These are phyloP conservation scores for Megacollybia platyphylla DNA, from an alignment of 1,284 basidiomycete genomes.

Conservation along the genomic window DNA sequence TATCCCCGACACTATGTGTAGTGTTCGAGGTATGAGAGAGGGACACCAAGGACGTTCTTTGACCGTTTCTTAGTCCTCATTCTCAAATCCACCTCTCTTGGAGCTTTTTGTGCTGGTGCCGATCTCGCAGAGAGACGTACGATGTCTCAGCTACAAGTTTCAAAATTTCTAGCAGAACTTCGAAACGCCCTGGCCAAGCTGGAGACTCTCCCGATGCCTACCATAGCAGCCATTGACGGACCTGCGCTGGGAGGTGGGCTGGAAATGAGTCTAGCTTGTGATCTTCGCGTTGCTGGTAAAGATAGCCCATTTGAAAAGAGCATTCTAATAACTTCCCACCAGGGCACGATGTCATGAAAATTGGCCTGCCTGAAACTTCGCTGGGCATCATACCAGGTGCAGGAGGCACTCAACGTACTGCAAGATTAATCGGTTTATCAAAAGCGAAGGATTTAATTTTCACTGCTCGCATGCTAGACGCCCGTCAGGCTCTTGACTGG, in stretches of 20 bases:
- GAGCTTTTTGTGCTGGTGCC: conserved; percentile 89
- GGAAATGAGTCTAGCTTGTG: conserved; percentile 80
- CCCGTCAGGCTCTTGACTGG: conserved; percentile 60
- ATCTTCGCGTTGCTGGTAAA: conserved; percentile 75
- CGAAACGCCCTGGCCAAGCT: conserved; percentile 64
- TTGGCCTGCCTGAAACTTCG: conserved; percentile 75
- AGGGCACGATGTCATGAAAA: conserved; percentile 55
- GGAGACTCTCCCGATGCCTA: conserved; percentile 76
- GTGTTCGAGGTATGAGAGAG: neutral
- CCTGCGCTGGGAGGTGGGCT: conserved; percentile 87
- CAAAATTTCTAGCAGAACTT: conserved; percentile 70
- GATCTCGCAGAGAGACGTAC: conserved; percentile 78
- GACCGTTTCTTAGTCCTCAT: conserved; percentile 66
- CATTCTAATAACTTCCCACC: conserved; percentile 5
- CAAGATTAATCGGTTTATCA: conserved; percentile 69
- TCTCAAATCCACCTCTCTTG: conserved; percentile 57
- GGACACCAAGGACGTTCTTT: conserved; percentile 4
- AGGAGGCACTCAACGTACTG: conserved; percentile 85
- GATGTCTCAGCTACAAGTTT: conserved; percentile 69
- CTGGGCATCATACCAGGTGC: conserved; percentile 93
- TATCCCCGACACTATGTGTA: no score
- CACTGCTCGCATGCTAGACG: conserved; percentile 56
- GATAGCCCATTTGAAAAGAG: neutral
- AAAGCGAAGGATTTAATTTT: conserved; percentile 86
- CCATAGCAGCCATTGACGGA: conserved; percentile 87